Conservation (phyloP, 2,329 filamentous ascomycete genomes). For the Aspergillus intermedius region DNA sequence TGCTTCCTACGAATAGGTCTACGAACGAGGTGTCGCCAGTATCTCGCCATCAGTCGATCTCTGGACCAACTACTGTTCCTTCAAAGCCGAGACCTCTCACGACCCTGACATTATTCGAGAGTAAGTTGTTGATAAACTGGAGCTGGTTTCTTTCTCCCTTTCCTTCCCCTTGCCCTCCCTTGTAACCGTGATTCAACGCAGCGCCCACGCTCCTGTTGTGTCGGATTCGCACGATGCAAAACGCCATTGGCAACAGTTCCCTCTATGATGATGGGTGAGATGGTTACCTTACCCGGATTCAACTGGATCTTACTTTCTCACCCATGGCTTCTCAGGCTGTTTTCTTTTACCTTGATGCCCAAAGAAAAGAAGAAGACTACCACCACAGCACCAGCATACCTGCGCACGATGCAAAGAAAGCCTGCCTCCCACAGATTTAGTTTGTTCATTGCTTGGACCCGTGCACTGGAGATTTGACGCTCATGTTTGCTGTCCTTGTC, state of each 20-base stretch:
- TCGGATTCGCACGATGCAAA: constrained; percentile 28
- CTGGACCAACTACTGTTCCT: constrained; percentile 94
- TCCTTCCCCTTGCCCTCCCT: constrained; percentile 65
- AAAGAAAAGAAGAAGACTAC: constrained; percentile 19
- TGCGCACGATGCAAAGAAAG: constrained; percentile 29
- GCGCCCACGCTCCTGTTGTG: constrained; percentile 32
- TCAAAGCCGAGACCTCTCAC: constrained; percentile 97
- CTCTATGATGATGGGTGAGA: constrained; percentile 55
- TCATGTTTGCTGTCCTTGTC: constrained; percentile 44
- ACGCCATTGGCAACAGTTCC: constrained; percentile 35
- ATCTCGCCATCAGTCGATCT: constrained; percentile 91
- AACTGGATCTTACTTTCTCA: constrained; percentile 44
- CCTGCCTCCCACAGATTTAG: constrained; percentile 11
- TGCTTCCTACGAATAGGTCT: constrained; percentile 55
- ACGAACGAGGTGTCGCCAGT: constrained; percentile 89
- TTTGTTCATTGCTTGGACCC: constrained; percentile 35
- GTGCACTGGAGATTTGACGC: constrained; percentile 30
- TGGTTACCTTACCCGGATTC: constrained; percentile 51
- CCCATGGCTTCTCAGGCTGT: constrained; percentile 47
- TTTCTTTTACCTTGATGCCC: constrained; percentile 35
- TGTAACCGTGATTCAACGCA: constrained; percentile 39
- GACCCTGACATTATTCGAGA: constrained; percentile 94
- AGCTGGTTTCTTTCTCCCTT: constrained; percentile 40
- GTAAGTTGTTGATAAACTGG: constrained; percentile 69
- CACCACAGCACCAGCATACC: constrained; percentile 19